Percentiles rank a stretch among this genome's conserved stretches.
phyloP scores from a whole-genome alignment of 176 grass and related monocot species.

The Raddia distichophylla region DNA sequence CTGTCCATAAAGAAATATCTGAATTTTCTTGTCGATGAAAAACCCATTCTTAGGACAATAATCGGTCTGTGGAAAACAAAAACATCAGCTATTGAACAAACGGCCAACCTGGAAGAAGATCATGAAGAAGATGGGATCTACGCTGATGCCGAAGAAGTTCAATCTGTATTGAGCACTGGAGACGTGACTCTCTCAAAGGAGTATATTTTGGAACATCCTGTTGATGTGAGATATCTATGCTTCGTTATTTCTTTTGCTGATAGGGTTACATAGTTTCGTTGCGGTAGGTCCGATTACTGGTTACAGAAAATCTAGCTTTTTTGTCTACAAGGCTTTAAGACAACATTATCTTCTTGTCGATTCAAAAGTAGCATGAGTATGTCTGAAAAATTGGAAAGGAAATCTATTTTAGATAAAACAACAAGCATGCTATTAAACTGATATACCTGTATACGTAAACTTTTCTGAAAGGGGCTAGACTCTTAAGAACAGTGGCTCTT shows the following conservation, averaged over 20 bases:
- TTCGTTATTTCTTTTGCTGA: background rate
- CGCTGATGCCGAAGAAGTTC: conserved; percentile 45
- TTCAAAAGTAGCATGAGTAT: background rate
- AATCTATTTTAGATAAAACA: background rate
- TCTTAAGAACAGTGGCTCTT: background rate
- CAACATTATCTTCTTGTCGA: background rate
- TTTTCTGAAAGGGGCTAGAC: background rate
- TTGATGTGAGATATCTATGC: conserved; percentile 54
- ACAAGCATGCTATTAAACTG: background rate
- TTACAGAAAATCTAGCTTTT: background rate
- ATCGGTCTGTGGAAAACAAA: conserved; percentile 83
- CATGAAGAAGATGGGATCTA: conserved; percentile 38
- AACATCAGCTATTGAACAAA: conserved; percentile 53
- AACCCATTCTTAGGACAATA: conserved; percentile 51
- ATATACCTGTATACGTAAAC: background rate
- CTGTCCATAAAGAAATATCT: no score
- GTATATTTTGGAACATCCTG: conserved; percentile 54
- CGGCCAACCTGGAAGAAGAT: conserved; percentile 66
- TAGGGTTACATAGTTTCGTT: background rate
- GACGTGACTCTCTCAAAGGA: conserved; percentile 55
- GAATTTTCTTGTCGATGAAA: background rate
- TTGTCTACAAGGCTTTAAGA: background rate
- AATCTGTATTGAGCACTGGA: conserved; percentile 51
- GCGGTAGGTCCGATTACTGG: background rate
- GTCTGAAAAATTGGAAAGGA: background rate